Base-by-base conservation (phyloP, 2,329 filamentous ascomycete species). In the Diaporthe capsici region DNA sequence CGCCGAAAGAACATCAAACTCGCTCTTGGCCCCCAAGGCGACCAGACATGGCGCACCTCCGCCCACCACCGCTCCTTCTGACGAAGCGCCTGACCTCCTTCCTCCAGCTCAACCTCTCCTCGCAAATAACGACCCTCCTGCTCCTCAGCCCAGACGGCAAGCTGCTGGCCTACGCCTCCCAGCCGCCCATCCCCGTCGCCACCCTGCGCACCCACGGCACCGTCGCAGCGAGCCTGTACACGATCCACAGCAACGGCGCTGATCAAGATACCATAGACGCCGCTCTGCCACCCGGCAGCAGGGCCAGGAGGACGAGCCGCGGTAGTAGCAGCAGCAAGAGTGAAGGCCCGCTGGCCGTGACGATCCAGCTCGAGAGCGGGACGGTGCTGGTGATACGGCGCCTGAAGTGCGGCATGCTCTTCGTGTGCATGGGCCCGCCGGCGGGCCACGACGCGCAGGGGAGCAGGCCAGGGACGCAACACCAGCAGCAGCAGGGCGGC, bases 1-100 rank as follows among this genome's bases (percentile, higher is more conserved):
- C 49, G 34, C 65, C 49, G 28, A 70, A 10, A 55, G 9, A 39
- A n/a, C 55, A 53, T 63, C 58, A 22, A 37, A 25, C 47, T 22
- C 37, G 34, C 58, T 20, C 22, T 13, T 8, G 49, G 37, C 25
- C 65, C 49, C 22, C 65, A 28, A 53, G 34, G 65, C n/a, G 42
- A 55, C 65, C 31, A 55, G 49, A 65, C 44, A 75, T 75, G 73
- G 76, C 76, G 37, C 53, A 61, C 20, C 58, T 47, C 57, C 76
- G 76, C 55, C 76, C 88, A 51, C 89, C 90, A 51, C 89, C 90
- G 37, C 86, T 92, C 75, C 87, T 95, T 84, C 87, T 95, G 76
- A 92, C 90, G 49, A 92, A 92, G 82, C 90, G 90, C 77, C 88
- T 93, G 78, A 91, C 90, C 39, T 84, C 88, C 76, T 92, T 93